Evolutionary conservation across 2,329 filamentous ascomycete species (phyloP).

Genomic region (Calonectria multiphialidica): DNA sequence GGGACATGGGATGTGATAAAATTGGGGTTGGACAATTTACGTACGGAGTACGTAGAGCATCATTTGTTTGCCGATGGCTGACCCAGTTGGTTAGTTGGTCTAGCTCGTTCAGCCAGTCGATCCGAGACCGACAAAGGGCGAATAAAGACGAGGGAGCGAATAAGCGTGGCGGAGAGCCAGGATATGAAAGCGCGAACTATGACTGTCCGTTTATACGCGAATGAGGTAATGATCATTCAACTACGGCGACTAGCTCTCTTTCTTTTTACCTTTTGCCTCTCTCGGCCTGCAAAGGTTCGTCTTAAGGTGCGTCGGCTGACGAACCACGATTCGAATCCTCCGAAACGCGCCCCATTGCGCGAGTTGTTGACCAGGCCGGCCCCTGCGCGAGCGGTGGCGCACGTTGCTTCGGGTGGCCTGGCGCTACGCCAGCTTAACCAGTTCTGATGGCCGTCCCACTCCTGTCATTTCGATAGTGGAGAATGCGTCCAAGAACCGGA

Average conservation of each 20-base stretch:
- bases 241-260: not conserved
- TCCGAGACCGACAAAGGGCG: not conserved
- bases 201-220: not conserved
- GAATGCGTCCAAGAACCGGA: not conserved
- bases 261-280: not conserved
- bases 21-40: not conserved
- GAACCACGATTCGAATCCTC: conserved; percentile 6
- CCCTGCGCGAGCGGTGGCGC: not conserved
- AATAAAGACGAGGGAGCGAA: not conserved
- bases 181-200: not conserved
- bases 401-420: not conserved
- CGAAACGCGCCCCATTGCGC: not conserved
- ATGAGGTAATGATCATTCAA: not conserved
- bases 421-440: not conserved
- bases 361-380: not conserved
- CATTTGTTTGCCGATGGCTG: not conserved
- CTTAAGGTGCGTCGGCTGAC: not conserved
- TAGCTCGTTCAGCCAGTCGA: too few species aligned
- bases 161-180: not conserved
- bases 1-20: not conserved
- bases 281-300: not conserved
- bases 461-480: conserved; percentile 4
- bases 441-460: not conserved
- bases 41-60: too few species aligned
- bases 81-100: too few species aligned